Conservation (phyloP, 768 basidiomycete species). For the Agaricus bisporus region DNA sequence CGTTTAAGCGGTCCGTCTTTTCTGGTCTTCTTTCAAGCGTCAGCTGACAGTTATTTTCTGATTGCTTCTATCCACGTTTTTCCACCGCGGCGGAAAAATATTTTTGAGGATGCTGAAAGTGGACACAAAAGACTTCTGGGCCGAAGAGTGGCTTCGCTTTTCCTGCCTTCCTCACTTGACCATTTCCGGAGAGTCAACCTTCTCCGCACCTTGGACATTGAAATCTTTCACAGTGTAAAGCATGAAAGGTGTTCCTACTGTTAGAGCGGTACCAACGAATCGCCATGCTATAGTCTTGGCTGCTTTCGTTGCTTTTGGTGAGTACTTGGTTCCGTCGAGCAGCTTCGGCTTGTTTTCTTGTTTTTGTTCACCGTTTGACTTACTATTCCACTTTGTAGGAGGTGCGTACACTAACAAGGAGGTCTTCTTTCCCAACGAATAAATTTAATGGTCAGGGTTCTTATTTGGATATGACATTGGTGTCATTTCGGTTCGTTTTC, state of each 20-base stretch:
- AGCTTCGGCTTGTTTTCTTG: background rate
- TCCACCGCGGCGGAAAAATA: background rate
- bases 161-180: constrained; percentile 1
- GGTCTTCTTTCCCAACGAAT: background rate
- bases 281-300: constrained; percentile 58
- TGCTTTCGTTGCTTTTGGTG: constrained; percentile 70
- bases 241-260: background rate
- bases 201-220: background rate
- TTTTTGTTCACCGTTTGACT: background rate
- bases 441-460: constrained; percentile 36
- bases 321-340: constrained; percentile 15
- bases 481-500: constrained; percentile 55
- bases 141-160: background rate
- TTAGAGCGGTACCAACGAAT: constrained; percentile 44
- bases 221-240: background rate
- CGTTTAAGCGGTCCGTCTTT: background rate
- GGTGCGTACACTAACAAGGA: constrained; percentile 15
- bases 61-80: background rate
- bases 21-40: background rate
- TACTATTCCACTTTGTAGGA: constrained; percentile 13
- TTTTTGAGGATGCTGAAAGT: background rate
- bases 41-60: background rate
- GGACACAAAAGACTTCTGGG: background rate
- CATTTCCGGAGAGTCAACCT: background rate
- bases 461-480: constrained; percentile 75